phyloP scores from a whole-genome alignment of 805 yeast species.

The Ogataea ganodermae region DNA sequence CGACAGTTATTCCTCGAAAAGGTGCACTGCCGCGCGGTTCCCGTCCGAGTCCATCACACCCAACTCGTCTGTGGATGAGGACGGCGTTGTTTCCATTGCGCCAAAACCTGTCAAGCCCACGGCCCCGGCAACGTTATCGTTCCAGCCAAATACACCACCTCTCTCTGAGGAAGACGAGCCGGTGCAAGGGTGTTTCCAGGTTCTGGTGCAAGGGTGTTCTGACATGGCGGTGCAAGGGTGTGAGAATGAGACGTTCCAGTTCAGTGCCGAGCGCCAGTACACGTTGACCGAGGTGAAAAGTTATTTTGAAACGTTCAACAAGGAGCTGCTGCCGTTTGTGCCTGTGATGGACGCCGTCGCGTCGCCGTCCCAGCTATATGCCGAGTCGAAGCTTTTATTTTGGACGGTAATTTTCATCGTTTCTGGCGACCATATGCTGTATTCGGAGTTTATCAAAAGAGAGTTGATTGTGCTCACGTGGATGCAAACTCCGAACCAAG shows the following conservation, averaged over 20 bases:
- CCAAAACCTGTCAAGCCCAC: background rate
- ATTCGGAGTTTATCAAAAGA: slow-evolving; percentile 17
- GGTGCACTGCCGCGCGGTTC: background rate
- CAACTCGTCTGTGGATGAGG: slow-evolving; percentile 2
- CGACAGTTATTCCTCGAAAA: background rate
- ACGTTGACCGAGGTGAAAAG: slow-evolving; percentile 16
- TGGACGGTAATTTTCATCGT: slow-evolving; percentile 34
- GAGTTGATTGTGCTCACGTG: slow-evolving; percentile 20
- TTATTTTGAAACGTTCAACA: slow-evolving; percentile 24
- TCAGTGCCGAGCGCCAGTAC: slow-evolving; percentile 13
- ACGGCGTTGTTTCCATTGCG: background rate
- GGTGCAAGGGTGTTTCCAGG: background rate
- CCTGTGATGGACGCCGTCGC: slow-evolving; percentile 30
- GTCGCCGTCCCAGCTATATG: slow-evolving; percentile 26
- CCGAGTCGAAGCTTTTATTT: slow-evolving; percentile 30
- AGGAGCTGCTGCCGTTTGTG: slow-evolving; percentile 19
- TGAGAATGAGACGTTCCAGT: slow-evolving; percentile 6
- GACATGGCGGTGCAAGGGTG: slow-evolving; percentile 7
- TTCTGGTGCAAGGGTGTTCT: slow-evolving; percentile 1
- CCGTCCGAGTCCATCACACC: slow-evolving; percentile 3
- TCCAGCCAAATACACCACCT: slow-evolving; percentile 15
- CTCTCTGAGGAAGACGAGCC: slow-evolving; percentile 15
- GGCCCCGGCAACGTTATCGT: background rate
- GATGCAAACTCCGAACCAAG: slow-evolving; percentile 19
- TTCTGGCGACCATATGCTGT: slow-evolving; percentile 20